Evolutionary conservation across 768 basidiomycete genomes (phyloP), one percentile per base, ranked within the genome.

Genomic region (Trametes meyenii): DNA sequence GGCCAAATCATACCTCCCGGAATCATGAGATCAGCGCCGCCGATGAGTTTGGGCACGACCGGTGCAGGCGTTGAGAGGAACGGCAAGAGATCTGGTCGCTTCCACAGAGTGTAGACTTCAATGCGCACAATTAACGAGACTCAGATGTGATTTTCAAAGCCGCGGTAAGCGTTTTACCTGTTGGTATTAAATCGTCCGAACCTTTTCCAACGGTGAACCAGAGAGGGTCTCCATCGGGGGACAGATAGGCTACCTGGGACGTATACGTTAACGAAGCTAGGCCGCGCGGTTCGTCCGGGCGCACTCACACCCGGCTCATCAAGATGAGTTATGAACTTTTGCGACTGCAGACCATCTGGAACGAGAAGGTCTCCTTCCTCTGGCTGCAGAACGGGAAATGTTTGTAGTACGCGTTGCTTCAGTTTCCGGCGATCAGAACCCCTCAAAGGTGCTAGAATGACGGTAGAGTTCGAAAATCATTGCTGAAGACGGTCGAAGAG

Each of bases 21-120:
- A 36, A 90, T 85, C 91, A 95, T 94, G 8, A 94, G 81, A 75
- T 95, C 92, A 0, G 92, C 90, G n/a, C 93, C 92, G 11, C 84
- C 84, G 3, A 85, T 76, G 13, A 95, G 80, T 24, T 87, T 78
- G 0, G 87, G 87, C 39, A 93, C 83, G 29, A 92, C 92, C 12
- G 83, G 74, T 1, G 83, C 71, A 2, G 90, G 89, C 0, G 92
- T 92, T 2, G 85, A 83, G n/a, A 94, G 65, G 60, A 81, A 81
- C 0, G 90, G 89, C 10, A 94, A 77, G 1, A 95, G 74, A 40
- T 83, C 79, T 11, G 83, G 81, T 43, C 82, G 82, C 70, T 89
- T 92, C 89, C 90, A 91, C 23, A 94, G 73, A 0, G 92, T 90
- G 69, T 92, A 92, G 17, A 92, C 83, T 83, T 49, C 36, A 14